These are phyloP conservation scores for Venustampulla echinocandica DNA, from an alignment of 495 filamentous ascomycete genomes.

Conservation along the genomic window DNA sequence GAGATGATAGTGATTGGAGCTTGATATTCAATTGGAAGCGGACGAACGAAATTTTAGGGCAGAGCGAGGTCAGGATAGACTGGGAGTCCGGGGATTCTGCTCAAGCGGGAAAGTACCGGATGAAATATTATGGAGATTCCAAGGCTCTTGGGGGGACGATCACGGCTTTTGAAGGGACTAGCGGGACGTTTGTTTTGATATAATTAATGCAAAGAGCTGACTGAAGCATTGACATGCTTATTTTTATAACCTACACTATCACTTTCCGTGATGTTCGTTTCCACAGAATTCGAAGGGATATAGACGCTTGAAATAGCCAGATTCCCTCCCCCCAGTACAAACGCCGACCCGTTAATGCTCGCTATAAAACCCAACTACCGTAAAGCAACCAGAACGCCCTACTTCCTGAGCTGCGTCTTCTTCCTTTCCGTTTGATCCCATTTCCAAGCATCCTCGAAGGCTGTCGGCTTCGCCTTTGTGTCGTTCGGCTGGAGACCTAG, in stretches of 20 bases:
- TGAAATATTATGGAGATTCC: conserved; percentile 80
- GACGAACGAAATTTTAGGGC: conserved; percentile 59
- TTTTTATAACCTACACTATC: neutral
- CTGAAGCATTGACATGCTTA: neutral
- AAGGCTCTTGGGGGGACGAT: conserved; percentile 63
- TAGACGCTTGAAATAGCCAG: neutral
- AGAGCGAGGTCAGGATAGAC: conserved; percentile 67
- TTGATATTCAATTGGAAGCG: conserved; percentile 75
- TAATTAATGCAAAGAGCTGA: conserved; percentile 3
- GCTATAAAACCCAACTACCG: neutral
- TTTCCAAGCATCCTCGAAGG: conserved; percentile 72
- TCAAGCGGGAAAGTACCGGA: conserved; percentile 59
- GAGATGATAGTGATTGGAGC: conserved; percentile 71
- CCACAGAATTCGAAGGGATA: neutral
- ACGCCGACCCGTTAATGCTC: neutral
- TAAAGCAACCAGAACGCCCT: neutral
- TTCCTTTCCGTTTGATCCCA: conserved; percentile 18
- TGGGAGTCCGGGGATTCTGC: conserved; percentile 67
- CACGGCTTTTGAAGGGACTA: conserved; percentile 66
- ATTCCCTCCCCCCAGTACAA: neutral
- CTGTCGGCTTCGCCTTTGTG: conserved; percentile 51
- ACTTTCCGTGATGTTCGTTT: neutral
- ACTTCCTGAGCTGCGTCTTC: conserved; percentile 7
- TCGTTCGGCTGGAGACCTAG: conserved; percentile 59
- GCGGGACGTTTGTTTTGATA: conserved; percentile 49